phyloP scores from a whole-genome alignment of 192 early-diverging fungal species.

The Coemansia sp. region DNA sequence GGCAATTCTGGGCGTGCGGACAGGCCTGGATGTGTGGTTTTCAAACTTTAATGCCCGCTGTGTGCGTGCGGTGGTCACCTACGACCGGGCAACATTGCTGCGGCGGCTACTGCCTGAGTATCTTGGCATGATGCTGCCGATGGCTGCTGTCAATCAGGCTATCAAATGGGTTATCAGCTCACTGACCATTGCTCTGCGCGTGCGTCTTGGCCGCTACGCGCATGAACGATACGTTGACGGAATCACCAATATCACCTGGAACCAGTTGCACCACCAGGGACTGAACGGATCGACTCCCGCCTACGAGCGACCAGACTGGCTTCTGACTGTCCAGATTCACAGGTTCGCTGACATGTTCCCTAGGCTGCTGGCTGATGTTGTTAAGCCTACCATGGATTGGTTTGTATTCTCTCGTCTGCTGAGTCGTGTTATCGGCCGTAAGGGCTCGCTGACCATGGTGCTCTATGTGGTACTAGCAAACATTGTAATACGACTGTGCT shows the following conservation, averaged over 20 bases:
- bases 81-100: slow-evolving; percentile 39
- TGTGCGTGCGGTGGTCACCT: slow-evolving; percentile 46
- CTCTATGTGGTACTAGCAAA: slow-evolving; percentile 46
- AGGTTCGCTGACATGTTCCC: slow-evolving; percentile 56
- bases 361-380: slow-evolving; percentile 44
- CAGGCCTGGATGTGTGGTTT: slow-evolving; percentile 54
- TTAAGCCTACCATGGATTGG: slow-evolving; percentile 54
- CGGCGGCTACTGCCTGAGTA: slow-evolving; percentile 52
- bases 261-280: slow-evolving; percentile 39
- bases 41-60: slow-evolving; percentile 51
- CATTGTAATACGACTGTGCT: slow-evolving; percentile 37
- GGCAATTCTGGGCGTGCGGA: slow-evolving; percentile 44
- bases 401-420: slow-evolving; percentile 52
- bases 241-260: slow-evolving; percentile 55
- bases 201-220: slow-evolving; percentile 45
- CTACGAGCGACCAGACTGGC: slow-evolving; percentile 50
- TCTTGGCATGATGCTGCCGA: slow-evolving; percentile 48
- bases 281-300: slow-evolving; percentile 26
- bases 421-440: slow-evolving; percentile 44
- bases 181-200: slow-evolving; percentile 49
- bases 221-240: slow-evolving; percentile 53
- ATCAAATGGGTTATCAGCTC: slow-evolving; percentile 55
- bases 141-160: slow-evolving; percentile 53
- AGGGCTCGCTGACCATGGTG: slow-evolving; percentile 51
- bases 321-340: slow-evolving; percentile 55